Percentiles rank a stretch among this genome's conserved stretches.
phyloP scores from a whole-genome alignment of 2,329 filamentous ascomycete genomes.

The Hysterium pulicare region DNA sequence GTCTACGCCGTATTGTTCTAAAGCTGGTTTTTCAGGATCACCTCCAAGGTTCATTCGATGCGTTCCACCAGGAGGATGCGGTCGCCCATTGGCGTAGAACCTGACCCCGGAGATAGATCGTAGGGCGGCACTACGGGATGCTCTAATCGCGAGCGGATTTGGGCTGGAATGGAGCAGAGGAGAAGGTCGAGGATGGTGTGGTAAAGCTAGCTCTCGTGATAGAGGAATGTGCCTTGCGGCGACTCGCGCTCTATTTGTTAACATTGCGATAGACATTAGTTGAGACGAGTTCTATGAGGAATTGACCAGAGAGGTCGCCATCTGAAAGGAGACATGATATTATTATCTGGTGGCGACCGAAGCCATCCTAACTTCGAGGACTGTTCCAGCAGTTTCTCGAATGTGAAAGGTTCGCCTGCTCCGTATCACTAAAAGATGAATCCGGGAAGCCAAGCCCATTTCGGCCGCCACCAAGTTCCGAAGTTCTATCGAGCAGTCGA shows the following conservation, averaged over 20 bases:
- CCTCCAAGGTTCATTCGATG: slow-evolving; percentile 88
- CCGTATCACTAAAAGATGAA: neutral
- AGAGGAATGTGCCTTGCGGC: slow-evolving; percentile 32
- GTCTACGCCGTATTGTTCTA: slow-evolving; percentile 90
- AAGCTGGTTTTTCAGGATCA: slow-evolving; percentile 73
- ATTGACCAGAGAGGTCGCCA: slow-evolving; percentile 9
- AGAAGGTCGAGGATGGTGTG: slow-evolving; percentile 15
- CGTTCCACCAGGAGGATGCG: slow-evolving; percentile 86
- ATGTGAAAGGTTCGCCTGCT: neutral
- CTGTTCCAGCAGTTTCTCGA: neutral
- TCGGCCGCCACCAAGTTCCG: neutral
- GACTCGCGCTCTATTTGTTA: slow-evolving; percentile 32
- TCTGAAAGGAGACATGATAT: slow-evolving; percentile 5
- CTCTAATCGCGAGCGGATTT: slow-evolving; percentile 18
- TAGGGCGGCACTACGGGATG: slow-evolving; percentile 15
- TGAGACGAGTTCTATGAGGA: neutral
- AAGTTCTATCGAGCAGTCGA: neutral
- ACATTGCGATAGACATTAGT: slow-evolving; percentile 23
- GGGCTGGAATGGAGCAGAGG: too few species aligned
- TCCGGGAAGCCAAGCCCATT: neutral
- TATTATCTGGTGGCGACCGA: neutral
- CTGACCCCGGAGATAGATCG: slow-evolving; percentile 46
- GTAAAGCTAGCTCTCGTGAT: slow-evolving; percentile 12
- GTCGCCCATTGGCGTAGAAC: slow-evolving; percentile 57
- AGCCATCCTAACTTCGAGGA: neutral